A percentile compares a stretch with the other conserved stretches of the same genome.
Conservation (phyloP, 176 grass and related monocot species). For the Stipa capillata region DNA sequence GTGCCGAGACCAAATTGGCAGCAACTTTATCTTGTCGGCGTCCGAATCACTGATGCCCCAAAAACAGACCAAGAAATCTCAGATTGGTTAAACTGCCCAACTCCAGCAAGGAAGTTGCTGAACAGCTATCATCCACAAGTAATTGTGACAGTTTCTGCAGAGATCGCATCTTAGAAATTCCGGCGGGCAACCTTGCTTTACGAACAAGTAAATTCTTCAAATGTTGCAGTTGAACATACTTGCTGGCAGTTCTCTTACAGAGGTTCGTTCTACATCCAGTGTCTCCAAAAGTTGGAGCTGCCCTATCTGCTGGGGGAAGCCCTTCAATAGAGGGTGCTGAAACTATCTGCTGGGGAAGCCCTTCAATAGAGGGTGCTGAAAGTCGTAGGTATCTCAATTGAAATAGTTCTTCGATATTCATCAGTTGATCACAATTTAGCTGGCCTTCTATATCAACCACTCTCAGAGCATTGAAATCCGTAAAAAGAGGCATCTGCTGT, state of each 20-base stretch:
- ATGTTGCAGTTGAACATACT: neutral
- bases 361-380: too few relatives aligned
- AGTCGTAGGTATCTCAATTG: too few relatives aligned
- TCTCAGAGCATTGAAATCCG: neutral
- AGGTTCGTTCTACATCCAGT: conserved; percentile 4
- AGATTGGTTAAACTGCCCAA: neutral
- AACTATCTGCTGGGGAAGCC: conserved; percentile 14
- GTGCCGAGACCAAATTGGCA: neutral
- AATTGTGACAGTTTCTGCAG: neutral
- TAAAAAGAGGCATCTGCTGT: neutral
- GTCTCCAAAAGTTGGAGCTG: conserved; percentile 21
- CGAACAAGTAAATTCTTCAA: neutral
- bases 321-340: neutral
- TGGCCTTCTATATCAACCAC: neutral
- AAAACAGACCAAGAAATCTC: neutral
- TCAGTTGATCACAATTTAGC: neutral
- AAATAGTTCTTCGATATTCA: neutral
- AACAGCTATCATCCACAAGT: neutral
- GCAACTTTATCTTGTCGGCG: neutral
- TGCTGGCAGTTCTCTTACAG: conserved; percentile 5
- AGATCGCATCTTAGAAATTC: neutral
- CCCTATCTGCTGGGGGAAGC: conserved; percentile 13
- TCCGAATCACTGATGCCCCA: neutral
- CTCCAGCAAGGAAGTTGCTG: neutral
- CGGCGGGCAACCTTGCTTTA: neutral